Conservation (phyloP, 176 grass and related monocot genomes). For the Phyllostachys edulis region DNA sequence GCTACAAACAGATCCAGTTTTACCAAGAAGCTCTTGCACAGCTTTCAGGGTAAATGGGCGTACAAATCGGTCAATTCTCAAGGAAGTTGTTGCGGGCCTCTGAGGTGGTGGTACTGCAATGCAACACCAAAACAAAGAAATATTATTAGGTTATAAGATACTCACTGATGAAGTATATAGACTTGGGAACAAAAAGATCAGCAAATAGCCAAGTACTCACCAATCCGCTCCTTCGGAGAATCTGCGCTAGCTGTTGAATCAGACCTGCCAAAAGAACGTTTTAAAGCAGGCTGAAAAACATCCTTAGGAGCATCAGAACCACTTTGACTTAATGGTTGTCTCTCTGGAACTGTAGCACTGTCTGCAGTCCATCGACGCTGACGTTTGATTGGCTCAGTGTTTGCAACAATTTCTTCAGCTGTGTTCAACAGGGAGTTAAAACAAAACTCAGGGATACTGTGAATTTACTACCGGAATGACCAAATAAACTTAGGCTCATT, state of each 20-base stretch:
- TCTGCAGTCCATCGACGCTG: constrained; percentile 81
- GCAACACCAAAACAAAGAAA: constrained; percentile 26
- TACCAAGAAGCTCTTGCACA: constrained; percentile 93
- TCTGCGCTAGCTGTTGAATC: constrained; percentile 67
- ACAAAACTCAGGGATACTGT: background rate
- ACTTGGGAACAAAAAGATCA: background rate
- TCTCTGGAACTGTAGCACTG: constrained; percentile 59
- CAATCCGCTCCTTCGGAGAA: constrained; percentile 78
- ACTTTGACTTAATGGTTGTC: constrained; percentile 44
- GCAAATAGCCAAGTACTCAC: constrained; percentile 39
- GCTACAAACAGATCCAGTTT: constrained; percentile 80
- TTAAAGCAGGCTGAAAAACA: constrained; percentile 51
- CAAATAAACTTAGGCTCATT: background rate
- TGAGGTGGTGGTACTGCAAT: constrained; percentile 78
- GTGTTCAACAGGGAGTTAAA: constrained; percentile 34
- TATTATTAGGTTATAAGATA: constrained; percentile 6
- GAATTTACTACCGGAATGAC: background rate
- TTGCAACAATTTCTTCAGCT: constrained; percentile 58
- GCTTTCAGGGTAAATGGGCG: constrained; percentile 96
- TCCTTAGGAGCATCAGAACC: constrained; percentile 59
- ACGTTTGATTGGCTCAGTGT: constrained; percentile 69
- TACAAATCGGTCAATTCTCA: constrained; percentile 91
- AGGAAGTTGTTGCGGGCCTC: constrained; percentile 75
- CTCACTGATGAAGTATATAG: background rate
- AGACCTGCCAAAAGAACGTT: constrained; percentile 60